Base-by-base conservation (phyloP, 805 yeast genomes). In the Candida tammaniensis region DNA sequence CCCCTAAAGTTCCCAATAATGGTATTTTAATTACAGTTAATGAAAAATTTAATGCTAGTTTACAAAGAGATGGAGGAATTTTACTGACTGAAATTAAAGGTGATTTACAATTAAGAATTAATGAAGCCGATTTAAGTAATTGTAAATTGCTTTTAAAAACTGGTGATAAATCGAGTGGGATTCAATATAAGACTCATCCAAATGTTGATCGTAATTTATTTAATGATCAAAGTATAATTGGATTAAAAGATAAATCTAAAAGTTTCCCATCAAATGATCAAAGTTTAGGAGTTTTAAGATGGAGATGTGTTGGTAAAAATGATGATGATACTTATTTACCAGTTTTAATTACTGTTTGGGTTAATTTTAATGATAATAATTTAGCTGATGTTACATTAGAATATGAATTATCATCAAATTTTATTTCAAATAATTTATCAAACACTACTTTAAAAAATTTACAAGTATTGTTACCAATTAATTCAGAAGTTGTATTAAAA, bases 111-210 rank as follows among this genome's bases (percentile, higher is more conserved):
- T 68, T 93, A 55, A 81, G 96, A 56, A 79, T 93, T 44, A 88
- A 83, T 57, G 76, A 88, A 51, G 68, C 83, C n/a, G 75, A 71
- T 24, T 70, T 81, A 45, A 79, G 94, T 10, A 74, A 73, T 47
- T 75, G 87, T 36, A 76, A 75, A 54, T 71, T 93, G 39, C 53
- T 74, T 42, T 64, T 89, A 44, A 58, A 66, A 26, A 70, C 79
- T 26, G 68, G 61, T 15, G 72, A 73, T 19, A 61, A 67, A 26
- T 61, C 72, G 11, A 59, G 68, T 24, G 77, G 65, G 44, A 67
- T 79, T 29, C 88, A 82, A 54, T 93, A 76, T 68, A 89, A 89
- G 61, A 88, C 98, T 11, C 96, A 93, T 68, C 98, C 98, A 44
- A 89, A 91, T 56, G 94, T 93, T 46, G 97, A 93, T 64, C 82